Conservation (phyloP, 768 basidiomycete species). For the Lepiota brunneoincarnata region DNA sequence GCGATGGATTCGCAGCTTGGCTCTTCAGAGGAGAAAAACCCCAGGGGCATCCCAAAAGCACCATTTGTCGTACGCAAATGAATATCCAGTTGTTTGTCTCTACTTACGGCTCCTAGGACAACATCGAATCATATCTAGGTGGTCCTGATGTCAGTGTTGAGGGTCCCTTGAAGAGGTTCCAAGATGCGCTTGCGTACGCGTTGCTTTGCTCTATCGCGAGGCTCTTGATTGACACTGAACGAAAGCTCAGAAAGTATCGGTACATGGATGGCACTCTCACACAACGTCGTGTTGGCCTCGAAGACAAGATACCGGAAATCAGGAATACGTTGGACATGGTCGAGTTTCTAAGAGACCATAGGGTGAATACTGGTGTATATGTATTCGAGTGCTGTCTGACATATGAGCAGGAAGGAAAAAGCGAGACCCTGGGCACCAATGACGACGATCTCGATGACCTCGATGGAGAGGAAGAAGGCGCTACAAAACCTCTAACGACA, state of each 20-base stretch:
- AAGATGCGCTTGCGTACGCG: conserved; percentile 92
- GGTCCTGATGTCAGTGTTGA: conserved; percentile 79
- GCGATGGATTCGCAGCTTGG: conserved; percentile 26
- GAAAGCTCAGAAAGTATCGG: conserved; percentile 87
- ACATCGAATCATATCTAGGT: conserved; percentile 86
- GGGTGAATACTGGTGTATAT: conserved; percentile 43
- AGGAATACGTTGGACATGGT: conserved; percentile 91
- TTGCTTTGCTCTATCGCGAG: conserved; percentile 12
- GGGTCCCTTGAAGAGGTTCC: conserved; percentile 71
- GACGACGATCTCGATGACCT: conserved; percentile 44
- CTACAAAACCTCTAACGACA: conserved; percentile 61
- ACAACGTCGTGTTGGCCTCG: conserved; percentile 73
- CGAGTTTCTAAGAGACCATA: conserved; percentile 68
- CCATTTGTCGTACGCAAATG: conserved; percentile 76
- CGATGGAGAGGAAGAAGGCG: conserved; percentile 55
- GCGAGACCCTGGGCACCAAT: conserved; percentile 25
- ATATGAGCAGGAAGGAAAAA: conserved; percentile 55
- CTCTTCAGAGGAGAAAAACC: conserved; percentile 60
- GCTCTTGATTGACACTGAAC: conserved; percentile 20
- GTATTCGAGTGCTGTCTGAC: not conserved
- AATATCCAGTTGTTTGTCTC: not conserved
- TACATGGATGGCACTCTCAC: conserved; percentile 92
- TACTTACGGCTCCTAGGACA: conserved; percentile 46
- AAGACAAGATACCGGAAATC: conserved; percentile 97
- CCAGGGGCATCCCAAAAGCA: conserved; percentile 92